Conservation (phyloP, 176 grass and related monocot genomes). For the Oryza brachyantha region DNA sequence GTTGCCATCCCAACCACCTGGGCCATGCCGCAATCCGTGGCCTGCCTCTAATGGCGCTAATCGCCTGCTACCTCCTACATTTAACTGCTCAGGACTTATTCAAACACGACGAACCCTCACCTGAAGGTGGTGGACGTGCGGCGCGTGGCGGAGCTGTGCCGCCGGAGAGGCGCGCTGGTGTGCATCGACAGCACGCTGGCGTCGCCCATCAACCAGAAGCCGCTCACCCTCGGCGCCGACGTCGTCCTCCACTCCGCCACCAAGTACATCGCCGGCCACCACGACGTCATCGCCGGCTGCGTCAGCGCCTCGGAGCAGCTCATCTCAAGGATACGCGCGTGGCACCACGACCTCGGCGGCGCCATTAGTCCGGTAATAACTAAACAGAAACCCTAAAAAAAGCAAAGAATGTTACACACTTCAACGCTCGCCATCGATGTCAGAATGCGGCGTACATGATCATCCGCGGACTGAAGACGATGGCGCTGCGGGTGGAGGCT, state of each 20-base stretch:
- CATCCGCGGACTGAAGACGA: slow-evolving; percentile 52
- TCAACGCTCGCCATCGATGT: background rate
- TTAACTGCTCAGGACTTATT: too few species aligned
- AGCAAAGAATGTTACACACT: too few species aligned
- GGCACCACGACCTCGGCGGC: slow-evolving; percentile 79
- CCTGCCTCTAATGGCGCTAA: too few species aligned
- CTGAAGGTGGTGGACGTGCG: slow-evolving; percentile 55
- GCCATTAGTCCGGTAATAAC: slow-evolving; percentile 74
- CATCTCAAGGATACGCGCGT: slow-evolving; percentile 51
- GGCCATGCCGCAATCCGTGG: too few species aligned
- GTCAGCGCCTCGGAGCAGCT: slow-evolving; percentile 55
- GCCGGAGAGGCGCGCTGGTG: slow-evolving; percentile 51
- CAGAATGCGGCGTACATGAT: slow-evolving; percentile 64
- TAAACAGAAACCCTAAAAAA: too few species aligned
- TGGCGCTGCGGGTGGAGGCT: too few species aligned
- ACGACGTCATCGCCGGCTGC: slow-evolving; percentile 74
- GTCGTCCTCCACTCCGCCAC: too few species aligned
- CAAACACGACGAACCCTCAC: slow-evolving; percentile 56
- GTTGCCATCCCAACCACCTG: too few species aligned
- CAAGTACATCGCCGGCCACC: slow-evolving; percentile 61
- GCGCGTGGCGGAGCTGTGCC: slow-evolving; percentile 25
- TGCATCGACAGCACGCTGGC: slow-evolving; percentile 67
- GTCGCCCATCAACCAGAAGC: too few species aligned
- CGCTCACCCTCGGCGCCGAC: too few species aligned
- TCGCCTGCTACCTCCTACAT: too few species aligned